Conservation (phyloP, 495 filamentous ascomycete species). For the Penicillium macrosclerotiorum region DNA sequence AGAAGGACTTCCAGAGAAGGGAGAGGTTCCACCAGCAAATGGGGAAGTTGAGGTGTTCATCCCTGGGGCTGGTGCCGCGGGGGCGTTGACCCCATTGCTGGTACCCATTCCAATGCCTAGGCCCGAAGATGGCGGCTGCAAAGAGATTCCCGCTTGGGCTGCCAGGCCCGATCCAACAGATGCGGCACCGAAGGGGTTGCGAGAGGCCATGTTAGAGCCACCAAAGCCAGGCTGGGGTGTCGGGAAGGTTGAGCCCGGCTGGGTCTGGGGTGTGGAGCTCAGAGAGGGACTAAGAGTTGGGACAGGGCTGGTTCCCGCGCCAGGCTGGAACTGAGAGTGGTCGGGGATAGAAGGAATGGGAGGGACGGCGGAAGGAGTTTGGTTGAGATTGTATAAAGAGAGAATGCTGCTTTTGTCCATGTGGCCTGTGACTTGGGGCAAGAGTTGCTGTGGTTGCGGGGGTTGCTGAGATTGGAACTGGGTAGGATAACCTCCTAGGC, state of each 20-base stretch:
- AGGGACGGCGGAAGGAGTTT: conserved; percentile 51
- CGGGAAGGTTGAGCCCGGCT: conserved; percentile 25
- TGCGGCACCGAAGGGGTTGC: conserved; percentile 36
- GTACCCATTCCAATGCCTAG: conserved; percentile 21
- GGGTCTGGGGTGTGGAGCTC: conserved; percentile 24
- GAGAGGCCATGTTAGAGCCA: conserved; percentile 24
- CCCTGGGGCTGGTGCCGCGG: conserved; percentile 12
- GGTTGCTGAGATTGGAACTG: conserved; percentile 30
- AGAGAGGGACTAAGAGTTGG: conserved; percentile 22
- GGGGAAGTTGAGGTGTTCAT: too few relatives aligned
- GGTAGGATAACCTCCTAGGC: conserved; percentile 21
- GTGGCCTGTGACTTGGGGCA: conserved; percentile 45
- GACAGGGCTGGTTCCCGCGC: conserved; percentile 17
- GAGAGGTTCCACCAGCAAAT: too few relatives aligned
- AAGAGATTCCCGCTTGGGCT: conserved; percentile 22
- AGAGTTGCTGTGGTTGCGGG: conserved; percentile 38
- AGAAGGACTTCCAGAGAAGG: too few relatives aligned
- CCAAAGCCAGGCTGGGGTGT: conserved; percentile 34
- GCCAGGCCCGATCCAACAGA: conserved; percentile 21
- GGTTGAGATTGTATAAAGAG: conserved; percentile 78
- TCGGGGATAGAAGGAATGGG: conserved; percentile 33
- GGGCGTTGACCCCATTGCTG: conserved; percentile 9
- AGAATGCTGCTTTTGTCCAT: conserved; percentile 83
- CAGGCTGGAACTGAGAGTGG: conserved; percentile 27
- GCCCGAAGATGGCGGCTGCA: conserved; percentile 14